A percentile compares a stretch with the other conserved stretches of the same genome.
These are phyloP conservation scores for Rhodotorula sp. DNA, from an alignment of 1,284 basidiomycete genomes.

Conservation along the genomic window DNA sequence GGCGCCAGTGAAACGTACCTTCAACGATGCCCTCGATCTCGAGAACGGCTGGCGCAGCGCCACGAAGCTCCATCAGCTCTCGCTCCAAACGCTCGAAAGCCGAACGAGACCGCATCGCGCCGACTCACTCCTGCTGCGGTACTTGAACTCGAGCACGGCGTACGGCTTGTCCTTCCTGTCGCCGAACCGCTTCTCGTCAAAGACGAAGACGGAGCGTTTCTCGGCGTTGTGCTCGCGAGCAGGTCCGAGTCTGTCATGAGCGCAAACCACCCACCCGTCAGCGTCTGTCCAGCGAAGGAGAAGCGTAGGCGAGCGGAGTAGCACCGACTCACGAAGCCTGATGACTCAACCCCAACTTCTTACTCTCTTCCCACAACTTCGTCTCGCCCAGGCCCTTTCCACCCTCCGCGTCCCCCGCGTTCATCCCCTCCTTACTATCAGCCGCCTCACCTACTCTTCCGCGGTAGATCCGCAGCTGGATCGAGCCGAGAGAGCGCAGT, in stretches of 20 bases:
- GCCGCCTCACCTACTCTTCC: neutral
- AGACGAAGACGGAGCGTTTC: neutral
- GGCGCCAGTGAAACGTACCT: too few species aligned
- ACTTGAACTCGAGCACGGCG: neutral
- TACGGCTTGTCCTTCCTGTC: neutral
- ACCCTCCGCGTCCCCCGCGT: neutral
- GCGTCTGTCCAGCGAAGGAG: neutral
- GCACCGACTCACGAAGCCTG: slow-evolving; percentile 1
- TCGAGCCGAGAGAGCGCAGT: neutral
- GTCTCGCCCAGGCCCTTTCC: neutral
- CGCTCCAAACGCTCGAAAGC: too few species aligned
- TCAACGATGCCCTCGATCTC: neutral
- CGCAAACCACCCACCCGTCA: neutral
- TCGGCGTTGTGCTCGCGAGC: neutral
- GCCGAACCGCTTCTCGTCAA: neutral
- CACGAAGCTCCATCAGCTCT: too few species aligned
- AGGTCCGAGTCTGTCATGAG: neutral
- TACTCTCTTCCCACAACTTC: slow-evolving; percentile 2
- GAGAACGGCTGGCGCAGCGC: neutral
- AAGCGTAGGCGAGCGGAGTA: neutral
- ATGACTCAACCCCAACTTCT: slow-evolving; percentile 6
- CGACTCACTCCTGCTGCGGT: neutral
- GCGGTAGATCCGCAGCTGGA: slow-evolving; percentile 7
- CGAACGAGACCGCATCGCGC: too few species aligned
- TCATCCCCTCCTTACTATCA: neutral